These are phyloP conservation scores for Elaeagnus macrophylla DNA, from an alignment of 306 rosid species.

Conservation along the genomic window DNA sequence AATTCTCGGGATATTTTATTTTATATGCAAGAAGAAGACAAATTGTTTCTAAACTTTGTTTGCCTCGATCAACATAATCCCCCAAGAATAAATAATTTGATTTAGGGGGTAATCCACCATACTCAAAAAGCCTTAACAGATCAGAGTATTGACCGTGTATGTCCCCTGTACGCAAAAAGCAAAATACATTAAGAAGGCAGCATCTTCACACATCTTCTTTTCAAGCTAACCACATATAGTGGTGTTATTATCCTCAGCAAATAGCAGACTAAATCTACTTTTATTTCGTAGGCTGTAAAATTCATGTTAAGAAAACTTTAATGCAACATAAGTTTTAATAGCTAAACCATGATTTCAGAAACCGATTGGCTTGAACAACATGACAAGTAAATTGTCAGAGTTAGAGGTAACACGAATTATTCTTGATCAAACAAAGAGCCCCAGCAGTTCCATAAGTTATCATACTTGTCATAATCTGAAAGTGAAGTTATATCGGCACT, in stretches of 20 bases:
- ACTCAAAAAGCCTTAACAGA: slow-evolving; percentile 88
- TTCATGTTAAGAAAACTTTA: too few relatives aligned
- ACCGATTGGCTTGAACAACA: not conserved
- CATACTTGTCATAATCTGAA: not conserved
- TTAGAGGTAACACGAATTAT: not conserved
- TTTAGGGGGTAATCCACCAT: slow-evolving; percentile 88
- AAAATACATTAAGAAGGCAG: not conserved
- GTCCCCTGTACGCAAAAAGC: slow-evolving; percentile 56
- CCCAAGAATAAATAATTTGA: slow-evolving; percentile 93
- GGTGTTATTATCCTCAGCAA: too few relatives aligned
- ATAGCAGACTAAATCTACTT: too few relatives aligned
- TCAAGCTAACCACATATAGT: not conserved
- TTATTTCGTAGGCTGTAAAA: too few relatives aligned
- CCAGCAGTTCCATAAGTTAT: not conserved
- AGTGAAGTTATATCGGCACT: not conserved
- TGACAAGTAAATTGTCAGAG: not conserved
- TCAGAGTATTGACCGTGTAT: slow-evolving; percentile 93
- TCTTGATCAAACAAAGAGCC: not conserved
- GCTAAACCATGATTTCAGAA: not conserved
- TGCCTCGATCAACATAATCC: slow-evolving; percentile 96
- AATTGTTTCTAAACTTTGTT: slow-evolving; percentile 87
- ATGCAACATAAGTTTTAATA: too few relatives aligned
- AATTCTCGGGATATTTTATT: slow-evolving; percentile 78
- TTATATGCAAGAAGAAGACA: slow-evolving; percentile 93
- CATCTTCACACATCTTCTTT: not conserved